These are phyloP conservation scores for Pinus tabuliformis DNA, from an alignment of 75 land plant genomes.

Conservation along the genomic window DNA sequence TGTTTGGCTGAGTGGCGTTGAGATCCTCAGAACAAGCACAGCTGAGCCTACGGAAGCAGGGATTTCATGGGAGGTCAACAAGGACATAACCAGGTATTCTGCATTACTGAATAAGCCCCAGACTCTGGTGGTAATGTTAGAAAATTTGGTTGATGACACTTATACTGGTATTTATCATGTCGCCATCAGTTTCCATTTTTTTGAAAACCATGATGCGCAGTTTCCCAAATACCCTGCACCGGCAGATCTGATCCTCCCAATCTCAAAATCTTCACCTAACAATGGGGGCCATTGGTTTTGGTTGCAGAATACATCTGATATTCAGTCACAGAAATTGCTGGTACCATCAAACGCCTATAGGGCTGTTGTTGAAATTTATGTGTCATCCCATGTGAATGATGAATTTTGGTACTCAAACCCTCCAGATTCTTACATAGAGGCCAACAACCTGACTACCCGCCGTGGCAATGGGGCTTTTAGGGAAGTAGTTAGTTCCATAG, in stretches of 20 bases:
- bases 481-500: slow-evolving; percentile 69
- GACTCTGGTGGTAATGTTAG: slow-evolving; percentile 62
- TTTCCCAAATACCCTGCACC: not conserved
- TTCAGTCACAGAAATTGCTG: slow-evolving; percentile 24
- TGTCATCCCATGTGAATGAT: slow-evolving; percentile 76
- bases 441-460: slow-evolving; percentile 65
- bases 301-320: slow-evolving; percentile 46
- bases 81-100: slow-evolving; percentile 79
- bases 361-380: slow-evolving; percentile 82
- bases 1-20: slow-evolving; percentile 90
- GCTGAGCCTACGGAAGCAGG: slow-evolving; percentile 79
- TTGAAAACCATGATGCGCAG: slow-evolving; percentile 10
- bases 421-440: slow-evolving; percentile 59
- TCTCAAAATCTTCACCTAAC: slow-evolving; percentile 52
- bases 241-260: slow-evolving; percentile 37
- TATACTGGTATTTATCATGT: slow-evolving; percentile 92
- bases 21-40: slow-evolving; percentile 88
- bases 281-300: slow-evolving; percentile 84
- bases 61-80: slow-evolving; percentile 75
- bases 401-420: slow-evolving; percentile 92
- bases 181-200: slow-evolving; percentile 61
- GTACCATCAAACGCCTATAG: slow-evolving; percentile 70
- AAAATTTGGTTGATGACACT: slow-evolving; percentile 77
- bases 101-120: slow-evolving; percentile 45
- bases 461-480: slow-evolving; percentile 91